Percentiles rank a stretch among this genome's conserved stretches.
Conservation (phyloP, 306 rosid species). For the Heteromeles arbutifolia region DNA sequence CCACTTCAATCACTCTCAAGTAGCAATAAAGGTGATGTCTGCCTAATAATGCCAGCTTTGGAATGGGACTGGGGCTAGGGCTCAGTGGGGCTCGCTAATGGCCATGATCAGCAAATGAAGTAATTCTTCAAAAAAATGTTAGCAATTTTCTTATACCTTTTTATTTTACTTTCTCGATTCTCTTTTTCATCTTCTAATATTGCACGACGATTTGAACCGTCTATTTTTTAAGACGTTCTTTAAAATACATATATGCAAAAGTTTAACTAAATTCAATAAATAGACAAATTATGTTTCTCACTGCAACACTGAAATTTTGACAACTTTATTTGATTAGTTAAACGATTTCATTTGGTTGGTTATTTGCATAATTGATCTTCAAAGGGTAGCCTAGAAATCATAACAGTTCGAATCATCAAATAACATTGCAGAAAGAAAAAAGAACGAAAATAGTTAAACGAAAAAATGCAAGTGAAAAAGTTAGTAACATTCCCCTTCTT, state of each 20-base stretch:
- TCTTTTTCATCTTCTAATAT: no score
- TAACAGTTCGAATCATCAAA: no score
- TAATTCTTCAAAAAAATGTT: neutral
- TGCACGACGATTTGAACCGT: accelerated
- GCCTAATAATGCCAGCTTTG: conserved; percentile 32
- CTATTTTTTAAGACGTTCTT: accelerated
- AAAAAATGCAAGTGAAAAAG: neutral
- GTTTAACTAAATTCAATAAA: no score
- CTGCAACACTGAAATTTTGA: accelerated
- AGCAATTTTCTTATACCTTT: neutral
- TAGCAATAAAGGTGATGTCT: conserved; percentile 7
- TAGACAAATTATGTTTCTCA: no score
- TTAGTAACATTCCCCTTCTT: neutral
- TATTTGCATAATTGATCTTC: no score
- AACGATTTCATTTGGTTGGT: no score
- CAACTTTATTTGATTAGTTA: no score
- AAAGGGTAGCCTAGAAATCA: no score
- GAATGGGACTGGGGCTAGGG: conserved; percentile 18
- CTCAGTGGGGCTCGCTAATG: neutral
- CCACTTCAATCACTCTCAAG: conserved; percentile 52
- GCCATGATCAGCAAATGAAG: neutral
- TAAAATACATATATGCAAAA: no score
- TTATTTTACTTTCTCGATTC: no score
- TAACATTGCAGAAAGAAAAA: no score
- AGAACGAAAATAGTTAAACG: no score